Evolutionary conservation across 2,329 filamentous ascomycete genomes (phyloP).

Genomic region (Fusarium coffeatum): DNA sequence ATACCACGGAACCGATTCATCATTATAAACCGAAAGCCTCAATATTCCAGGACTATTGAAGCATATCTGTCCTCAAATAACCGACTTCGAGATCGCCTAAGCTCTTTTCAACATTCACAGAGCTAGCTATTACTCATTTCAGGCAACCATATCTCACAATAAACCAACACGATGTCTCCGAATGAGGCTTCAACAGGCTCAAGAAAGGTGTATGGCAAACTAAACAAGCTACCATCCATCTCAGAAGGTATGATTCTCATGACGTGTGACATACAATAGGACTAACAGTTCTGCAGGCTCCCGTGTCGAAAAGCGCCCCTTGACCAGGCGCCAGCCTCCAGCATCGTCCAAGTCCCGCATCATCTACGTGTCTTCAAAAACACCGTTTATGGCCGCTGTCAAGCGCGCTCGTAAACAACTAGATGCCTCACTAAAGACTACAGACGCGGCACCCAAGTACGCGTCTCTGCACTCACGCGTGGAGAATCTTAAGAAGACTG

Average conservation of each 20-base stretch:
- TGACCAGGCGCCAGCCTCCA: conserved; percentile 56
- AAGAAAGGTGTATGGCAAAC: conserved; percentile 36
- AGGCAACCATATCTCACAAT: conserved; percentile 26
- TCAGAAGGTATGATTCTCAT: conserved; percentile 46
- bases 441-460: conserved; percentile 60
- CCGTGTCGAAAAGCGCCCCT: conserved; percentile 62
- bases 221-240: conserved; percentile 52
- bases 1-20: neutral
- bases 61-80: neutral
- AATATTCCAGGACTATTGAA: neutral
- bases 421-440: conserved; percentile 59
- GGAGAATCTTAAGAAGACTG: conserved; percentile 54
- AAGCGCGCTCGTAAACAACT: conserved; percentile 74
- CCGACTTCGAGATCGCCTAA: neutral
- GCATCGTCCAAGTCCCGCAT: conserved; percentile 58
- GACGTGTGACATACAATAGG: neutral
- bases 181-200: conserved; percentile 22
- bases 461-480: conserved; percentile 61
- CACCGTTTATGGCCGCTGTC: conserved; percentile 75
- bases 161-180: conserved; percentile 39
- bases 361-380: conserved; percentile 73
- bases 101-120: conserved; percentile 7
- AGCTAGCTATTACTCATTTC: conserved; percentile 7
- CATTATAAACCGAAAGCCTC: neutral
- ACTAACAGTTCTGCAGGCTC: conserved; percentile 52